phyloP scores from a whole-genome alignment of 768 basidiomycete species.

The Leccinum truebloodii region DNA sequence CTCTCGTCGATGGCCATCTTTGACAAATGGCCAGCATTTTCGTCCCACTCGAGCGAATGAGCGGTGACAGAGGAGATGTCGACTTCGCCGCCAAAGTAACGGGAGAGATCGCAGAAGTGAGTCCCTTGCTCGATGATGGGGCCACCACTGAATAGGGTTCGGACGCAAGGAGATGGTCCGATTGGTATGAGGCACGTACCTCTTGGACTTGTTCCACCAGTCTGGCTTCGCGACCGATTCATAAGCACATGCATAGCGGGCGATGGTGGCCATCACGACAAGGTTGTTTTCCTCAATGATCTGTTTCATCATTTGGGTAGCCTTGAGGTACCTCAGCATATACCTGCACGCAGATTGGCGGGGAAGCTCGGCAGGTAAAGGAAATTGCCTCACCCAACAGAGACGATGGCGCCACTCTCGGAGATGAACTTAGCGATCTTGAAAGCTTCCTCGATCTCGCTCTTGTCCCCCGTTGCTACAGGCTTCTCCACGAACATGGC shows the following conservation, averaged over 20 bases:
- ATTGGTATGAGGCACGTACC: constrained; percentile 47
- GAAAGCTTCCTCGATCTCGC: constrained; percentile 68
- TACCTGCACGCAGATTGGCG: constrained; percentile 48
- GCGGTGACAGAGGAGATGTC: constrained; percentile 79
- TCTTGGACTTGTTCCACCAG: constrained; percentile 94
- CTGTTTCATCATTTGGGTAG: constrained; percentile 94
- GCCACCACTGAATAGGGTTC: constrained; percentile 50
- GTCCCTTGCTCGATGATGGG: constrained; percentile 92
- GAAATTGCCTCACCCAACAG: constrained; percentile 67
- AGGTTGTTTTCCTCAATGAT: constrained; percentile 94
- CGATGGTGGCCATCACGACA: constrained; percentile 94
- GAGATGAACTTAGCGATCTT: constrained; percentile 70
- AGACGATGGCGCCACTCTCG: constrained; percentile 75
- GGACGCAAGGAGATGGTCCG: constrained; percentile 1
- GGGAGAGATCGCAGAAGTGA: constrained; percentile 95
- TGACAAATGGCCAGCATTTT: constrained; percentile 81
- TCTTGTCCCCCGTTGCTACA: constrained; percentile 74
- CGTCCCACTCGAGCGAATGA: constrained; percentile 91
- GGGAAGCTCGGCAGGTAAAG: not conserved
- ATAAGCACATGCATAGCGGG: constrained; percentile 91
- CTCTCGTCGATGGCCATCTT: constrained; percentile 84
- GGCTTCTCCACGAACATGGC: constrained; percentile 95
- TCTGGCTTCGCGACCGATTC: constrained; percentile 77
- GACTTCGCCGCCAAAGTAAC: constrained; percentile 96
- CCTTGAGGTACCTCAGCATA: constrained; percentile 92